Evolutionary conservation across 2,329 filamentous ascomycete genomes (phyloP), one percentile per base, ranked within the genome.

Genomic region (Dothidotthia symphoricarpi): DNA sequence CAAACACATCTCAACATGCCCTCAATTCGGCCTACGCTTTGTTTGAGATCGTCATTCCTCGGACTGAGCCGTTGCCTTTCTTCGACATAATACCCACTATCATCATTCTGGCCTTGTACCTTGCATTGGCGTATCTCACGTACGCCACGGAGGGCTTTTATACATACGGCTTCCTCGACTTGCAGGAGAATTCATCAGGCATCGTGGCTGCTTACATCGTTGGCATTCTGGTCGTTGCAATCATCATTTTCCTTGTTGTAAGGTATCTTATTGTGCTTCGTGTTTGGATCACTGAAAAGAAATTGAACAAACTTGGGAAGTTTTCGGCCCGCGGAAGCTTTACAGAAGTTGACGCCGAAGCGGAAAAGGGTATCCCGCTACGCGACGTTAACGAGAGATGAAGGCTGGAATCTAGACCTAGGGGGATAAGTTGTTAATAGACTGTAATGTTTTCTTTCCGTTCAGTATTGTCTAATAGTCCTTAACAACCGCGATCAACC

Each of bases 121-220:
- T 90, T 9, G 78, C 71, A 0, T 69, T 94, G 12, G 87, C 86
- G 1, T 94, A 87, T 64, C 53, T 93, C 15, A 90, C 85, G 1
- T 67, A 78, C 44, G 79, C 78, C 4, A 82, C 81, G 0, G 74
- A 88, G 63, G 78, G 78, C 3, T 87, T 84, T 61, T 94, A 90
- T 64, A 76, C 85, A 0, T 95, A 95, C 69, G 63, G 57, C 41
- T 95, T 95, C 68, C 76, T 95, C n/a, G 75, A 95, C 61, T 60
- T 68, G 5, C 57, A 63, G 13, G 66, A 43, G 15, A 49, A 76
- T 33, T 74, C 75, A 12, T 61, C 73, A 17, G 76, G 73, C 0
- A 68, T 73, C 6, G 80, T 89, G 3, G 78, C 80, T 1, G 85
- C 71, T 2, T 87, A 86, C 57, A 77, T 80, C 33, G 66, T 86